Evolutionary conservation across 345 rosid genomes (phyloP), one percentile per base, ranked within the genome.

Genomic region (Durio zibethinus): DNA sequence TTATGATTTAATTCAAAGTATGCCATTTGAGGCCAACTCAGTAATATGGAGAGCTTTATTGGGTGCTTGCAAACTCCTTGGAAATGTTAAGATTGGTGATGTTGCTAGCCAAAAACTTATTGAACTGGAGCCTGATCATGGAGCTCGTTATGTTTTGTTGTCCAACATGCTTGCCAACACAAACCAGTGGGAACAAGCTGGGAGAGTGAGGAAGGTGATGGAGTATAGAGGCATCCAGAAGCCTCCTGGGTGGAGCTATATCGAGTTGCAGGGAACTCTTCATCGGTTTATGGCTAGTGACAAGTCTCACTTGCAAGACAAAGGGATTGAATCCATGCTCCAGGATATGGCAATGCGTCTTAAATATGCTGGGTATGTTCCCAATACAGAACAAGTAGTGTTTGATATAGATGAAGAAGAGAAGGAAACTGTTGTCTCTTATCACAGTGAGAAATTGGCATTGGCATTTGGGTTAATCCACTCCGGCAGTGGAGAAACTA

Each of bases 1-100:
- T 75, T 69, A 78, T 47, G 76, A 82, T 57, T 42, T 89, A 42
- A 79, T 89, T 21, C 79, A 72, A 73, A 74, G 43, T 2, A 88
- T 91, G 93, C 93, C 90, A 21, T 8, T 85, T 29, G 78, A 66
- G 57, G 89, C 96, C 23, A 88, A 89, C 72, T 81, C 90, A 5
- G 78, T 84, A 40, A 80, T 84, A 42, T 87, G 87, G 90, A 80
- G 88, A 76, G 80, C 88, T 1, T 72, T 85, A 18, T 45, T 87
- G 78, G 83, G 85, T 31, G 85, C 84, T 66, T 83, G 88, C 81
- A 85, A 63, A 77, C 77, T 81, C 73, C 84, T 79, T n/a, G 75
- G 80, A 52, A 70, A 83, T 48, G 63, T 78, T 36, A 78, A 81
- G 79, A 61, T 83, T 48, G 86, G 82, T 38, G 70, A 81, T 40